Base-by-base conservation (phyloP, 768 basidiomycete genomes). In the Mycena floridula region DNA sequence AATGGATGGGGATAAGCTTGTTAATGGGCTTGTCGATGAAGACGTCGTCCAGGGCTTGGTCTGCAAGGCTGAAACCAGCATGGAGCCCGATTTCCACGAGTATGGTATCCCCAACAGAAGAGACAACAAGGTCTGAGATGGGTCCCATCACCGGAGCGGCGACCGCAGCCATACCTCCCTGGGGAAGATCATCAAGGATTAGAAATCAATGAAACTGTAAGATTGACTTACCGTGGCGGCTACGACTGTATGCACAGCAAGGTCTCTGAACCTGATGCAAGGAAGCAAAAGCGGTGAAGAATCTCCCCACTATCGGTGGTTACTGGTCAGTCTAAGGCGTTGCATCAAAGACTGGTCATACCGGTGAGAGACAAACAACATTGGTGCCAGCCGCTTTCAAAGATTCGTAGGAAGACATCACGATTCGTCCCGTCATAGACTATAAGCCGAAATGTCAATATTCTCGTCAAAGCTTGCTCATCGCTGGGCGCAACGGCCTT, bases 341-440 rank as follows among this genome's bases (percentile, higher is more conserved):
- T 3, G 8, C 22, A 47, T 27, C 15, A 24, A 20, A 45, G 13
- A 37, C 40, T 7, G 32, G 36, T 25, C 73, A 50, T 53, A 81
- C 77, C 40, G 80, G 79, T 15, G 79, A 81, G 26, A 82, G 69
- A 56, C 81, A 83, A 5, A 81, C 56, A 12, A 81, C 68, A 36
- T 62, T 77, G 2, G 73, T 79, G 4, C 79, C 79, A 20, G 79
- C 73, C 2, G 80, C 79, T 30, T 76, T 67, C 13, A 82, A 59
- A 12, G 76, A 74, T 63, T 82, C 78, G 55, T 79, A 80, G 4
- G 77, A 78, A 6, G 81, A 80, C 68, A 80, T 69, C 18, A 79
- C 77, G 40, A 84, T 77, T 45, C 81, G 62, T 4, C 80, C 79
- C 2, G 77, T 76, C 68, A 79, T 73, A 2, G 77, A 78, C 76